phyloP scores from a whole-genome alignment of 2,329 filamentous ascomycete species.

The Xylariaceae sp. region DNA sequence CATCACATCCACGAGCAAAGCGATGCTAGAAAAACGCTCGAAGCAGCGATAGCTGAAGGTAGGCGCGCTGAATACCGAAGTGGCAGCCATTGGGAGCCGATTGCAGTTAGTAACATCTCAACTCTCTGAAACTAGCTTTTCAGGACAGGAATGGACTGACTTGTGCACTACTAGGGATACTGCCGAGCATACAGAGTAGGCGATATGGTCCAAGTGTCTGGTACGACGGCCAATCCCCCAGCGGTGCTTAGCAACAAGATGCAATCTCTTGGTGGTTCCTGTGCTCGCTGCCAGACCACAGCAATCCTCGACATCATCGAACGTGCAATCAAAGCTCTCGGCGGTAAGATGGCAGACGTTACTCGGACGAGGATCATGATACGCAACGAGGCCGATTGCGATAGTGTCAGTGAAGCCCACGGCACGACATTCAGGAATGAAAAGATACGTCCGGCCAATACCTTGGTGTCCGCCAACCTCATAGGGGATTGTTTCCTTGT shows the following conservation, averaged over 20 bases:
- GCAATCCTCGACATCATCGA: constrained; percentile 28
- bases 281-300: constrained; percentile 27
- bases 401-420: constrained; percentile 26
- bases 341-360: constrained; percentile 24
- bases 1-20: constrained; percentile 26
- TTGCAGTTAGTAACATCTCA: too few relatives aligned
- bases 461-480: constrained; percentile 13
- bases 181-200: constrained; percentile 28
- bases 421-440: constrained; percentile 27
- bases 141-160: too few relatives aligned
- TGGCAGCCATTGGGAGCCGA: constrained; percentile 30
- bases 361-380: constrained; percentile 28
- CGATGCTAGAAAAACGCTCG: constrained; percentile 8
- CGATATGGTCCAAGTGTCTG: constrained; percentile 26
- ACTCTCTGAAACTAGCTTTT: too few relatives aligned
- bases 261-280: too few relatives aligned
- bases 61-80: constrained; percentile 28
- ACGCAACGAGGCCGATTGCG: constrained; percentile 21
- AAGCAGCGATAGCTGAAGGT: constrained; percentile 19
- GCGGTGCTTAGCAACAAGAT: too few relatives aligned
- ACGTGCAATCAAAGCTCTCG: constrained; percentile 25
- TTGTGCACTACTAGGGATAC: too few relatives aligned
- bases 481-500: constrained; percentile 18
- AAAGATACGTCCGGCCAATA: constrained; percentile 22
- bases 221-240: constrained; percentile 32